phyloP scores from a whole-genome alignment of 352 stramenopile species.

The Blastocystis sp. region DNA sequence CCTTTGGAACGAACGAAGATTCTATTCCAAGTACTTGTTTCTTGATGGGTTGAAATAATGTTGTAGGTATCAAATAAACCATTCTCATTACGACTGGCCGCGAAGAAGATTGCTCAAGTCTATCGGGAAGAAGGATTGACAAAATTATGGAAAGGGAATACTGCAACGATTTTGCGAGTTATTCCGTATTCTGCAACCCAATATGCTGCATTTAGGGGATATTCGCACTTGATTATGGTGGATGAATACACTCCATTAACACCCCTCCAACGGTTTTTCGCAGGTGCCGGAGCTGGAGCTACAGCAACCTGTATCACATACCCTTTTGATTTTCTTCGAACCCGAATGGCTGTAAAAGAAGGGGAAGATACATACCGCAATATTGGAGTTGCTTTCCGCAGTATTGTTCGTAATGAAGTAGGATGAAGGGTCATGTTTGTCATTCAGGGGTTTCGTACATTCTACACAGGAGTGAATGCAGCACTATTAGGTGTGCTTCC shows the following conservation, averaged over 20 bases:
- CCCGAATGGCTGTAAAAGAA: constrained; percentile 72
- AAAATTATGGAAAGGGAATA: constrained; percentile 74
- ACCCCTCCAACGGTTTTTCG: constrained; percentile 70
- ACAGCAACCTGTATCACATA: constrained; percentile 74
- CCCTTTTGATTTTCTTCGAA: constrained; percentile 76
- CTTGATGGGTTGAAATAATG: not conserved
- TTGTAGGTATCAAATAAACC: constrained; percentile 58
- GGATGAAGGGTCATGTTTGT: not conserved
- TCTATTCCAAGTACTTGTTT: constrained; percentile 74
- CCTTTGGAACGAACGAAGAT: constrained; percentile 83
- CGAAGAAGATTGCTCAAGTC: constrained; percentile 52
- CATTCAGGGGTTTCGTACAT: constrained; percentile 17
- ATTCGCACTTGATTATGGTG: constrained; percentile 26
- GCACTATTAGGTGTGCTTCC: constrained; percentile 51
- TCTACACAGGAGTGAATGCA: constrained; percentile 43
- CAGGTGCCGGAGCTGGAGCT: constrained; percentile 72
- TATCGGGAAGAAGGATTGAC: constrained; percentile 68
- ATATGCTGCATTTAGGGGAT: constrained; percentile 75
- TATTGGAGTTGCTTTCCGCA: constrained; percentile 55
- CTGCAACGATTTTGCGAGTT: constrained; percentile 75
- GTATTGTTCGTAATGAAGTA: constrained; percentile 28
- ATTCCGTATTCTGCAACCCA: constrained; percentile 80
- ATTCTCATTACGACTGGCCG: constrained; percentile 6
- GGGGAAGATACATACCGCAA: constrained; percentile 61
- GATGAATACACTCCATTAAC: constrained; percentile 67